A percentile compares a stretch with the other conserved stretches of the same genome.
phyloP scores from a whole-genome alignment of 805 yeast genomes.

The Kazachstania kunashirensis region DNA sequence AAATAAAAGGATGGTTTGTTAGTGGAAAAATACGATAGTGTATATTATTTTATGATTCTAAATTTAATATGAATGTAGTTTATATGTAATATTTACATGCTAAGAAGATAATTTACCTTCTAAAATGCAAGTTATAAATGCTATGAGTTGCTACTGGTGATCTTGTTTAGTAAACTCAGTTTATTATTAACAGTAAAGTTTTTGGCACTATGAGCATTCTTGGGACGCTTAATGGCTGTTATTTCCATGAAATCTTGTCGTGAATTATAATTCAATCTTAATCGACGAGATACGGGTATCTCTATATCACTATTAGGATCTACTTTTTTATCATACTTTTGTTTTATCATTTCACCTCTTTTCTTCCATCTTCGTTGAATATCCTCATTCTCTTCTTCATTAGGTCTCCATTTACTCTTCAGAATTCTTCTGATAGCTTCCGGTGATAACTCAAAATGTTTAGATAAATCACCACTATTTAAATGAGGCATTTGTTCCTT shows the following conservation, averaged over 20 bases:
- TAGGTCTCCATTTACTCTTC: slow-evolving; percentile 68
- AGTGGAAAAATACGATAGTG: slow-evolving; percentile 26
- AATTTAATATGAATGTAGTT: not conserved
- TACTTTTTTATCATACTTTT: slow-evolving; percentile 8
- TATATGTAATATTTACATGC: slow-evolving; percentile 2
- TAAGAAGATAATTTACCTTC: too few species aligned
- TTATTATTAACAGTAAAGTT: not conserved
- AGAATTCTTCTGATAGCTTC: slow-evolving; percentile 75
- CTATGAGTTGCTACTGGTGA: not conserved
- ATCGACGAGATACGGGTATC: not conserved
- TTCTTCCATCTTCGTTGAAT: slow-evolving; percentile 43
- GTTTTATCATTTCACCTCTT: slow-evolving; percentile 35
- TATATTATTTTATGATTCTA: not conserved
- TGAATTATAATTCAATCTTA: not conserved
- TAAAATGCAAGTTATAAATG: not conserved
- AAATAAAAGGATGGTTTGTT: slow-evolving; percentile 35
- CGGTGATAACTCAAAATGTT: slow-evolving; percentile 61
- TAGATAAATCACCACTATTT: slow-evolving; percentile 48
- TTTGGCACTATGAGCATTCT: too few species aligned
- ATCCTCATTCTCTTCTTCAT: slow-evolving; percentile 39
- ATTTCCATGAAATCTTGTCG: slow-evolving; percentile 2
- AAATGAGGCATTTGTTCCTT: slow-evolving; percentile 51
- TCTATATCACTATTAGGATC: not conserved
- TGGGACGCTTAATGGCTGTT: not conserved
- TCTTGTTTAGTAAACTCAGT: not conserved